These are phyloP conservation scores for Achaetomiella virescens DNA, from an alignment of 495 filamentous ascomycete species.

Conservation along the genomic window DNA sequence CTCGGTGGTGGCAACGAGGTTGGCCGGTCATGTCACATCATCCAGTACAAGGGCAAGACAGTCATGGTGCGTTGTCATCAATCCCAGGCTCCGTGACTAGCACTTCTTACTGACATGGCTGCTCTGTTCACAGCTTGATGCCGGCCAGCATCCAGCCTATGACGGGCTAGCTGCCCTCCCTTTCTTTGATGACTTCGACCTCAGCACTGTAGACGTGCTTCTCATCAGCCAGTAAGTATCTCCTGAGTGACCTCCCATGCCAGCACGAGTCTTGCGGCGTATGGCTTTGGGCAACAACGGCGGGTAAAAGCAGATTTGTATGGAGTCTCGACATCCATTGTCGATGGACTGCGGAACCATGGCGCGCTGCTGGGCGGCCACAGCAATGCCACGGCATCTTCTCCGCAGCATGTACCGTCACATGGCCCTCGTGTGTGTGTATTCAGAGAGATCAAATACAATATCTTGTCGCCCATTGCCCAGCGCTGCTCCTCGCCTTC, in stretches of 20 bases:
- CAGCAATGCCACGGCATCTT: not conserved
- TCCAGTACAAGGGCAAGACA: slow-evolving; percentile 98
- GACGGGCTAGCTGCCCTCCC: slow-evolving; percentile 89
- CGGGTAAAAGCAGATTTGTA: slow-evolving; percentile 16
- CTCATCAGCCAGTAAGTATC: slow-evolving; percentile 90
- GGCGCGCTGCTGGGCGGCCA: not conserved
- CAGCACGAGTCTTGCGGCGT: slow-evolving; percentile 12
- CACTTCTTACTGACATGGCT: slow-evolving; percentile 14
- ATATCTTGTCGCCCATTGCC: slow-evolving; percentile 26
- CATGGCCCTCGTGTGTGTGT: slow-evolving; percentile 24
- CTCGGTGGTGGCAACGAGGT: slow-evolving; percentile 96
- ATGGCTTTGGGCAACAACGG: slow-evolving; percentile 20
- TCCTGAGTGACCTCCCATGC: slow-evolving; percentile 14
- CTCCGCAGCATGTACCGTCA: slow-evolving; percentile 22
- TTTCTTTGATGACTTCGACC: slow-evolving; percentile 97
- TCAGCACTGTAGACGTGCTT: slow-evolving; percentile 94
- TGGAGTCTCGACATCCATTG: not conserved
- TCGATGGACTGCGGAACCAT: not conserved
- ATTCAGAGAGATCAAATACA: slow-evolving; percentile 35
- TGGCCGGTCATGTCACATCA: slow-evolving; percentile 92
- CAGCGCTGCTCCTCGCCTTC: slow-evolving; percentile 20
- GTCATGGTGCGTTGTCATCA: slow-evolving; percentile 67
- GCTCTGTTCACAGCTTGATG: slow-evolving; percentile 66
- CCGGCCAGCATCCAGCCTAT: slow-evolving; percentile 94
- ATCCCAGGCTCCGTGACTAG: not conserved